Base-by-base conservation (phyloP, 306 rosid genomes). In the Dalbergia cultrata region DNA sequence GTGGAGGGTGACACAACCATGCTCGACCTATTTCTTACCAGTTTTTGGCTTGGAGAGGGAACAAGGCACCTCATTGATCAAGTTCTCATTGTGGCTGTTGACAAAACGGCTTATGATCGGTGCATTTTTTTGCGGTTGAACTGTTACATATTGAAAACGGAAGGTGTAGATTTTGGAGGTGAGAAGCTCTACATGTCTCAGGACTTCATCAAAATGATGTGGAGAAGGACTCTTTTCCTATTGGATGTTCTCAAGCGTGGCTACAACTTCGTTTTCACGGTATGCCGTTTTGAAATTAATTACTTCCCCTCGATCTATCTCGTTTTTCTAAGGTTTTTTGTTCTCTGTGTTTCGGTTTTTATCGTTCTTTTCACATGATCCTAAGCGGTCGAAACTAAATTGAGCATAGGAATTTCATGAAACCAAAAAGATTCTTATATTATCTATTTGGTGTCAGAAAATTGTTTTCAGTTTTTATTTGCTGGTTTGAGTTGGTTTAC, bases 141-240 rank as follows among this genome's bases (percentile, higher is more conserved):
- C 67, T 92, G 97, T 80, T 92, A 45, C 85, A 82, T 6, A 10
- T 62, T 94, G 77, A 74, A 82, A 70, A 92, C 92, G 3, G 85
- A 92, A 43, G 89, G 90, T 35, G 83, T 83, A 68, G 90, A 92
- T 80, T 90, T 85, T 17, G 82, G 67, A 62, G 87, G 87, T 6
- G 98, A 94, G 58, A 92, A 90, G 75, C 7, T 88, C 0, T 94
- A 64, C 87, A 92, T 92, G 98, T 92, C 98, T 8, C 50, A 41
- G 2, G 97, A 89, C 7, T 94, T 92, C 74, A 82, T 92, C 65
- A 86, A 83, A 47, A 94, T 94, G 97, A 94, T 92, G 97, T 94
- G 98, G 98, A 84, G 31, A 65, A 84, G 96, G 16, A 94, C 97
- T 45, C 18, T 16, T 52, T 84, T 94, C 35, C 78, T 89, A 37